Evolutionary conservation across 2,329 filamentous ascomycete species (phyloP).

Genomic region (Amauroascus verrucosus): DNA sequence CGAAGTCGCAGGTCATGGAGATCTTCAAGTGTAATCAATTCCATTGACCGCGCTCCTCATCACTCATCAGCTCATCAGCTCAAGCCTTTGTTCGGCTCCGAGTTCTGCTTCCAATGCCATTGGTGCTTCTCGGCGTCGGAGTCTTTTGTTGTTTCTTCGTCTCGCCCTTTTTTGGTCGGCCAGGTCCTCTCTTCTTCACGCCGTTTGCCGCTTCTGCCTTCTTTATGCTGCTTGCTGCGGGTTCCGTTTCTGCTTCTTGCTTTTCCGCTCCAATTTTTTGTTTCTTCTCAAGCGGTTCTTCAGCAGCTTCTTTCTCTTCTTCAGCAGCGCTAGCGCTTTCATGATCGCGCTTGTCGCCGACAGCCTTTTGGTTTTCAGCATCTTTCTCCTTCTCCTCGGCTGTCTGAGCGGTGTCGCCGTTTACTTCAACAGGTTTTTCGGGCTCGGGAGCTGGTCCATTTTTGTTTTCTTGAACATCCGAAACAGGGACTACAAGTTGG

Average conservation of each 20-base stretch:
- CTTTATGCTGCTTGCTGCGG: not conserved
- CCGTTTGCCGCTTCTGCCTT: constrained; percentile 17
- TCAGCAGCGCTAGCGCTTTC: constrained; percentile 11
- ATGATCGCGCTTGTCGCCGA: constrained; percentile 23
- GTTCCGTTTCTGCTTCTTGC: constrained; percentile 13
- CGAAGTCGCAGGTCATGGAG: not conserved
- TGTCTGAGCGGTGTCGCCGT: constrained; percentile 1
- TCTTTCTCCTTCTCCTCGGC: not conserved
- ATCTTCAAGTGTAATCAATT: not conserved
- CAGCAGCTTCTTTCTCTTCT: constrained; percentile 3
- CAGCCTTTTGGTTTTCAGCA: constrained; percentile 6
- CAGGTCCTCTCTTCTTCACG: constrained; percentile 24
- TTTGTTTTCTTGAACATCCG: not conserved
- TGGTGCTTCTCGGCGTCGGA: constrained; percentile 20
- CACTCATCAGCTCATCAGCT: not conserved
- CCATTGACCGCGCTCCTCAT: not conserved
- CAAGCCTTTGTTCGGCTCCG: constrained; percentile 30
- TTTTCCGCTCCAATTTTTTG: constrained; percentile 23
- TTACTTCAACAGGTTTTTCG: not conserved
- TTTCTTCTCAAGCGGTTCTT: constrained; percentile 28
- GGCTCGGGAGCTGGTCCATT: not conserved
- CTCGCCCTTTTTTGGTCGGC: constrained; percentile 25
- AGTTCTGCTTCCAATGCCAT: constrained; percentile 31
- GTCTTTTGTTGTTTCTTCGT: constrained; percentile 13
- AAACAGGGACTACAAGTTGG: not conserved